Base-by-base conservation (phyloP, 2,329 filamentous ascomycete genomes). In the Penicillium oxalicum region DNA sequence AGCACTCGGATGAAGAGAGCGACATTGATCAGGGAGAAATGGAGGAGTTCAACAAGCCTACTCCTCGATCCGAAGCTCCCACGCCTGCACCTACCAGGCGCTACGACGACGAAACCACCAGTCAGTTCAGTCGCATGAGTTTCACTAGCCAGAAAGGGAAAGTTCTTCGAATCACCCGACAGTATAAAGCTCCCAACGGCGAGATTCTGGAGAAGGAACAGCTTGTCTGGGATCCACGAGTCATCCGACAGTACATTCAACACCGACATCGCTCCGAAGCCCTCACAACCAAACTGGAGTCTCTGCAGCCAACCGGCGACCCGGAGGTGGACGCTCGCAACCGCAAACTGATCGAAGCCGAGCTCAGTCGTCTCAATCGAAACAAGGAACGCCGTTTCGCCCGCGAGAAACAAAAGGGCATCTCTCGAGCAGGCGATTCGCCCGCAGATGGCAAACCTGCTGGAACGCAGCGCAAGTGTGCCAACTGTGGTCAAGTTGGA, bases 401-500 rank as follows among this genome's bases (percentile, higher is more conserved):
- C 52, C 89, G 91, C 62, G 91, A 97, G 66, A 91, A 91, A 64
- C 87, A 89, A 61, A 96, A 95, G 69, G 84, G 82, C 33, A 73
- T 75, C 40, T 64, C 70, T 51, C 68, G 74, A 18, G 70, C 74
- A 1, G 74, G 74, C 29, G 70, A 72, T 4, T 71, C 72, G 3
- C 69, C 71, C 4, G 66, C 66, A 5, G 71, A 72, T 28, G 83
- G 84, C 52, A 94, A 88, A 48, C 86, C 86, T 32, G 76, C 74
- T 33, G 76, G 76, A 39, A 84, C 82, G 9, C 77, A 79, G 48
- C 81, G 94, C 61, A 97, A 97, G 74, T 98, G 93, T 73, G 93
- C 93, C 58, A 97, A 96, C 70, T 98, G 93, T 72, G 93, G 93
- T 44, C 87, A 93, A 69, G 87, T 95, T 47, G 93, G 93, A 29